Evolutionary conservation across 352 stramenopile species (phyloP), one percentile per base, ranked within the genome.

Genomic region (Phytophthora cactorum): DNA sequence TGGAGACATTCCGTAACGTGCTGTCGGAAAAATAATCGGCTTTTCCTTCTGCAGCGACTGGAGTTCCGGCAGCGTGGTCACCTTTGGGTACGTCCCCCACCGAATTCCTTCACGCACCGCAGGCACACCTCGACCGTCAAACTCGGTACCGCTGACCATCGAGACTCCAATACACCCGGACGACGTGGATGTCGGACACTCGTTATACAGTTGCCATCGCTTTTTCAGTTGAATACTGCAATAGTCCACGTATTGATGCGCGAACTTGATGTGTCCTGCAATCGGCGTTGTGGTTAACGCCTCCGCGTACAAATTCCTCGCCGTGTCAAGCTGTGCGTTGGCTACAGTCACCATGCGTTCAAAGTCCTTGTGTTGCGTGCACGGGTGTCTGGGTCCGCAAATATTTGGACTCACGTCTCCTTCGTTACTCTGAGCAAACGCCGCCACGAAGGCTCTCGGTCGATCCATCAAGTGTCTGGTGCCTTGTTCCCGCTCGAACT

Each of bases 351-450:
- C 63, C 87, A 95, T 93, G 9, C 82, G 79, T 59, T 91, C 82
- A 66, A 91, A 90, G 57, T 95, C 87, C 50, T 91, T 79, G 59
- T 93, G 75, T 59, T 95, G 74, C 5, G 81, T 93, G 15, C 72
- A 74, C 43, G 74, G 67, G 41, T 88, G 79, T 27, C 87, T 83
- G 1, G 87, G 87, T 1, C 87, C 87, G 54, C 84, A 89, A 55
- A 97, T 96, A 67, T 98, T 98, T 0, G 94, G 94, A 43, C 90
- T 97, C 59, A 98, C 94, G 63, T 98, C 94, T 43, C 92, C 94
- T 68, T 98, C 88, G 52, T 98, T 98, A 56, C 91, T 97, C 59
- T 96, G 94, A 7, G 92, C 92, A 69, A 98, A 98, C 1, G 93
- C 92, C 0, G 93, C 91, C 6, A 98, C 91, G 54, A 98, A 98